Evolutionary conservation across 2,329 filamentous ascomycete genomes (phyloP).

Genomic region (Hypoxylon sp.): DNA sequence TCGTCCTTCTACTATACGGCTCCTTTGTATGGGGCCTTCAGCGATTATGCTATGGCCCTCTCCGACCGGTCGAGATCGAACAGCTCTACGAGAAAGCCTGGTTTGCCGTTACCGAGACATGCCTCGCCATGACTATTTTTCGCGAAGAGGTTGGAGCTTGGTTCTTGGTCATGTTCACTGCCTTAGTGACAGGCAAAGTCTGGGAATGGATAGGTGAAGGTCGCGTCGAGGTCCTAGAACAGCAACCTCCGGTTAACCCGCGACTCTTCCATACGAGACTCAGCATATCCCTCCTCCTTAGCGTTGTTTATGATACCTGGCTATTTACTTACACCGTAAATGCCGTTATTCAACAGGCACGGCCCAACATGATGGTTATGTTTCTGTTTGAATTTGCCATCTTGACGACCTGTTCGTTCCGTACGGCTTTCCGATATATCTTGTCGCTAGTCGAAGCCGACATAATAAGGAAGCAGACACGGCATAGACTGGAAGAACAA

Average conservation of each 20-base stretch:
- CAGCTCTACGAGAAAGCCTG: constrained; percentile 97
- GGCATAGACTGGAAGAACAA: constrained; percentile 76
- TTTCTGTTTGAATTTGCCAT: constrained; percentile 98
- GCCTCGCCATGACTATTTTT: constrained; percentile 98
- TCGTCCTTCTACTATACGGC: constrained; percentile 85
- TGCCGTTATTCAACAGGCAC: constrained; percentile 86
- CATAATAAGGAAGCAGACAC: constrained; percentile 82
- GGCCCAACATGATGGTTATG: constrained; percentile 99
- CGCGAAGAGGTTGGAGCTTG: constrained; percentile 93
- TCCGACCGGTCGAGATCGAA: constrained; percentile 95
- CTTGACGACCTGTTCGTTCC: constrained; percentile 82
- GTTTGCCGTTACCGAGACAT: constrained; percentile 98
- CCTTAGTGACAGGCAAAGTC: constrained; percentile 91
- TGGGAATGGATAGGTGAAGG: constrained; percentile 99
- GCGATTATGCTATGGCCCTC: constrained; percentile 87
- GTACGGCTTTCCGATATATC: constrained; percentile 83
- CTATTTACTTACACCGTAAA: constrained; percentile 86
- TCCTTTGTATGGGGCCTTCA: constrained; percentile 89
- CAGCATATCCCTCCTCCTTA: constrained; percentile 82
- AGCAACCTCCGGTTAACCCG: constrained; percentile 92
- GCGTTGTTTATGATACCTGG: constrained; percentile 82
- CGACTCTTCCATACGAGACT: constrained; percentile 89
- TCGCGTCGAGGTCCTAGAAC: constrained; percentile 92
- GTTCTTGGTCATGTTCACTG: constrained; percentile 97
- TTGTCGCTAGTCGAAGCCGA: constrained; percentile 83